These are phyloP conservation scores for Cichorium intybus DNA, from an alignment of 140 eudicot genomes.

Conservation along the genomic window DNA sequence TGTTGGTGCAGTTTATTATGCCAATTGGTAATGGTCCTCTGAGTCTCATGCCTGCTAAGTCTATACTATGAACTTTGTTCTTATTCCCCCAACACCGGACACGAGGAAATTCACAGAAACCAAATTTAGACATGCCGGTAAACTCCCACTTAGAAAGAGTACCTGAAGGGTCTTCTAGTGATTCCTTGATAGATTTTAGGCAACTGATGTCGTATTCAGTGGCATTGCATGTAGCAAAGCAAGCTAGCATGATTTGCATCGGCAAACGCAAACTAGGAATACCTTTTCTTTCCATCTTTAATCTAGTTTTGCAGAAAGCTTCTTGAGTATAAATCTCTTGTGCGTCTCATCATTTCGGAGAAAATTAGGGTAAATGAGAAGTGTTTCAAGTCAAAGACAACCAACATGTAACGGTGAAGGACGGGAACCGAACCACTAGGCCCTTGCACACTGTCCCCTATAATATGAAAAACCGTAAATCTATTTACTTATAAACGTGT, in stretches of 20 bases:
- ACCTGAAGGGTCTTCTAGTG: conserved; percentile 35
- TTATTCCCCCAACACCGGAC: conserved; percentile 40
- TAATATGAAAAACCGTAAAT: no score
- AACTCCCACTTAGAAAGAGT: conserved; percentile 35
- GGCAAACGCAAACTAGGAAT: not conserved
- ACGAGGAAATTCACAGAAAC: conserved; percentile 30
- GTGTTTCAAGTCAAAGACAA: not conserved
- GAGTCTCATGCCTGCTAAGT: conserved; percentile 29
- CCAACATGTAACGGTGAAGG: no score
- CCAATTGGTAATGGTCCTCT: conserved; percentile 49
- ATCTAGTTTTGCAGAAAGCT: not conserved
- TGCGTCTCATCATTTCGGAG: not conserved
- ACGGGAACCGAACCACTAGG: no score
- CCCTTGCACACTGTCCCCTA: no score
- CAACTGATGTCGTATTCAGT: conserved; percentile 39
- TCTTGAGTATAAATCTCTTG: not conserved
- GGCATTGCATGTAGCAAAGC: conserved; percentile 23
- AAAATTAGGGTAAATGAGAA: not conserved
- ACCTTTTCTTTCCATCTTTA: not conserved
- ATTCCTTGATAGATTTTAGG: conserved; percentile 38
- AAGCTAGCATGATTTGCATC: conserved; percentile 19
- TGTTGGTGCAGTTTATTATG: conserved; percentile 22
- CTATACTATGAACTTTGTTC: conserved; percentile 27
- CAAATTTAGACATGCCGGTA: conserved; percentile 23
- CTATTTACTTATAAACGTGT: no score